Evolutionary conservation across 208 protist species (phyloP), one percentile per base, ranked within the genome.

Genomic region (Trypanosoma boissoni): DNA sequence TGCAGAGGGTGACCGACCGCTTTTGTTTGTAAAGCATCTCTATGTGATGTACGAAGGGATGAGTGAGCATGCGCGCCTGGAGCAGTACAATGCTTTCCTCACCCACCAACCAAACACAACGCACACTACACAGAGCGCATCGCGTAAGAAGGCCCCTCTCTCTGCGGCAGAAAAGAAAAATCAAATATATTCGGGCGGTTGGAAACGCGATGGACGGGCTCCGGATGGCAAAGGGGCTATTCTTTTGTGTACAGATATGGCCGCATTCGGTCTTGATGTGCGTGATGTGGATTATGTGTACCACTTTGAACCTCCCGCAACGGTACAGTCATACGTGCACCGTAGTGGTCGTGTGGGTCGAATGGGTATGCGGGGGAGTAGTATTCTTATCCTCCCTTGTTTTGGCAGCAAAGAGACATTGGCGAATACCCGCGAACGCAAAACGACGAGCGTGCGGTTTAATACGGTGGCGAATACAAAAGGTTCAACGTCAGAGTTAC

Each of bases 251-350:
- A 96, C 91, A 18, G 86, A 96, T 62, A 75, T 92, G 31, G 82
- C 83, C 27, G 91, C 91, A 52, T 94, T 94, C 45, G 91, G 91
- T 3, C 66, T 96, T 10, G 91, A 96, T 50, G 86, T 96, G 18
- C 86, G 91, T 27, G 88, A 96, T 74, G 88, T 96, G 16, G 87
- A 94, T 68, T 96, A 96, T 44, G 91, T 96, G 9, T 91, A 92
- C 66, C 91, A 95, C 66, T 94, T 95, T 72, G 87, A 96, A 61
- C 83, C 84, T 2, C 91, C 91, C 6, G 28, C 74, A 0, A 84
- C 80, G 12, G 74, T 83, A 42, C 74, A 85, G 71, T 77, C 83
- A 21, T 96, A 96, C 68, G 75, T 94, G 12, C 91, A 95, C 57
- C 91, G 88, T 21, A 83, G 95, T n/a, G 91, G 91, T n/a, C 75